These are phyloP conservation scores for Pachysandra terminalis DNA, from an alignment of 164 flowering plant genomes.

Conservation along the genomic window DNA sequence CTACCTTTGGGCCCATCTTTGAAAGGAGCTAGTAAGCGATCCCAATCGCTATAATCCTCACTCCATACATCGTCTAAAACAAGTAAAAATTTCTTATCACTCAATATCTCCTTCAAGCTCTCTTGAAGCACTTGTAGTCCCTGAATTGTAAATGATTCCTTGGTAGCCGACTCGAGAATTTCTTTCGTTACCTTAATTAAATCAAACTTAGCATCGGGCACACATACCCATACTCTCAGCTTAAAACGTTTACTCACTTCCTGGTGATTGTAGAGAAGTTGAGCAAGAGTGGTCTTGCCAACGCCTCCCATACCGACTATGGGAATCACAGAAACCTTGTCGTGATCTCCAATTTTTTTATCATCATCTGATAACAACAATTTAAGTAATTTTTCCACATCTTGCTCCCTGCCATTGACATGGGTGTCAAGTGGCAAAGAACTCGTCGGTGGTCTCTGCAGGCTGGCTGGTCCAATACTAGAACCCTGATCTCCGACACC, in stretches of 20 bases:
- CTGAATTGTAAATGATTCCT: not conserved
- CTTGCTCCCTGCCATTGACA: conserved; percentile 1
- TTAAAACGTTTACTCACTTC: not conserved
- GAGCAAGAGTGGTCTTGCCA: conserved; percentile 14
- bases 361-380: not conserved
- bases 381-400: not conserved
- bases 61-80: conserved; percentile 14
- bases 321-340: not conserved
- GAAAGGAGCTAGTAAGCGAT: conserved; percentile 8
- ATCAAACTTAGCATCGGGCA: conserved; percentile 6
- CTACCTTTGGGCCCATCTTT: no score
- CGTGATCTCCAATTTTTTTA: not conserved
- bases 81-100: conserved; percentile 1
- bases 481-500: not conserved
- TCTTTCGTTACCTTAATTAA: not conserved
- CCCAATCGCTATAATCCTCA: conserved; percentile 19
- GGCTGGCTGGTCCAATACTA: no score
- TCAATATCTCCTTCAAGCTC: not conserved
- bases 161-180: conserved; percentile 6
- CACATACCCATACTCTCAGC: conserved; percentile 3
- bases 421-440: not conserved
- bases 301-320: conserved; percentile 6
- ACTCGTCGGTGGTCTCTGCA: not conserved
- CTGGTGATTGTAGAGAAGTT: conserved; percentile 1
- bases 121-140: not conserved